Evolutionary conservation across 441 rosid genomes (phyloP), one percentile per base, ranked within the genome.

Genomic region (Gossypium trilobum): DNA sequence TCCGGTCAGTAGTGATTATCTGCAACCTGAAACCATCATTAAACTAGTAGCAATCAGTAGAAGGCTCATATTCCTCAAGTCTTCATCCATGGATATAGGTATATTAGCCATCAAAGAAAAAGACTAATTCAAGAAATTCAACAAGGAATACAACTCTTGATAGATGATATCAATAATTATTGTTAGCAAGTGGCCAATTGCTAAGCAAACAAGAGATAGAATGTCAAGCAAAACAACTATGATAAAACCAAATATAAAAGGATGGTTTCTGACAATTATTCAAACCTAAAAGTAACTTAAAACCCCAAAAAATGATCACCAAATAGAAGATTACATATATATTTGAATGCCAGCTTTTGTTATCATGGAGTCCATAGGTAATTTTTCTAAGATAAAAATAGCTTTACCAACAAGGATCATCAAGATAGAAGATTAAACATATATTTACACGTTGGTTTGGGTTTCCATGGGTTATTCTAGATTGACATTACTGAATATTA

Each of bases 1-100:
- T 29, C 31, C 5, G 89, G 88, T 81, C 87, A 75, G 84, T 84
- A 85, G 82, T 84, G 75, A 76, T 89, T 87, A 74, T 87, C 86
- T 0, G 78, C 87, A 63, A 88, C 89, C 87, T 85, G 80, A 73
- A 71, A 33, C 10, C 10, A 79, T 39, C 22, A 17, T 17, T 7
- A 20, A 27, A 39, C 14, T 44, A 19, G 54, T 1, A 65, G 20
- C 54, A 42, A 23, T 19, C 8, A 39, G 17, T 13, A 17, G 2
- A 17, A 63, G 1, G 16, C 50, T 19, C 52, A 31, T 39, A 63
- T 36, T 63, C 48, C 11, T 16, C 11, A 23, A 25, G 36, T 11
- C 27, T 58, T 23, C 36, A 58, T 58, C 62, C 62, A 58, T 13
- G 36, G 2, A 11, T 5, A 58, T 58, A 4, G 3, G 31, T 23